Evolutionary conservation across 2,329 filamentous ascomycete genomes (phyloP).

Genomic region (Teratosphaeria nubilosa): DNA sequence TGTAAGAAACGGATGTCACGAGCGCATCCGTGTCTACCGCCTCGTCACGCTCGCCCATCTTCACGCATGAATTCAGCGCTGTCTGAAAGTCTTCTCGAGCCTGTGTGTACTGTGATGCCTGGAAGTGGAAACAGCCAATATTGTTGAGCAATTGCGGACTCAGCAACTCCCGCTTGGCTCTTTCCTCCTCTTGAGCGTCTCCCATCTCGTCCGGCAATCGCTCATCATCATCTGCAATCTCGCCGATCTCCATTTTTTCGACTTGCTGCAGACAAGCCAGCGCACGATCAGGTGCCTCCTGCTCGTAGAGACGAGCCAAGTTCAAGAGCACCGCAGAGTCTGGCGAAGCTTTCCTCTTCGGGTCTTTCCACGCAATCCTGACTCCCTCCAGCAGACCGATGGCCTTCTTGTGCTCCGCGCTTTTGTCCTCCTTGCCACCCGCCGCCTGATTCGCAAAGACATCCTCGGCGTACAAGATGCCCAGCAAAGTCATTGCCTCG

Average conservation of each 20-base stretch:
- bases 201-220: slow-evolving; percentile 37
- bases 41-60: slow-evolving; percentile 64
- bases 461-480: slow-evolving; percentile 88
- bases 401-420: slow-evolving; percentile 74
- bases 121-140: slow-evolving; percentile 91
- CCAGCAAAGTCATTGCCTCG: slow-evolving; percentile 86
- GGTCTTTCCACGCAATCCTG: slow-evolving; percentile 80
- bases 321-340: slow-evolving; percentile 87
- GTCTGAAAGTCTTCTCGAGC: slow-evolving; percentile 85
- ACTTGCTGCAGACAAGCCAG: slow-evolving; percentile 86
- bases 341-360: slow-evolving; percentile 69
- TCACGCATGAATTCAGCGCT: slow-evolving; percentile 79
- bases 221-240: slow-evolving; percentile 57
- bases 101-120: slow-evolving; percentile 67
- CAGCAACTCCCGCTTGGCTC: slow-evolving; percentile 61
- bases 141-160: slow-evolving; percentile 93
- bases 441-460: slow-evolving; percentile 69
- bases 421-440: slow-evolving; percentile 76
- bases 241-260: slow-evolving; percentile 77
- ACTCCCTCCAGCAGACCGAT: slow-evolving; percentile 76
- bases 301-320: slow-evolving; percentile 82
- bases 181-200: slow-evolving; percentile 24
- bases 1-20: slow-evolving; percentile 94
- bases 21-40: slow-evolving; percentile 79
- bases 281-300: slow-evolving; percentile 76